Evolutionary conservation across 2,329 filamentous ascomycete genomes (phyloP).

Genomic region (Talaromyces sp.): DNA sequence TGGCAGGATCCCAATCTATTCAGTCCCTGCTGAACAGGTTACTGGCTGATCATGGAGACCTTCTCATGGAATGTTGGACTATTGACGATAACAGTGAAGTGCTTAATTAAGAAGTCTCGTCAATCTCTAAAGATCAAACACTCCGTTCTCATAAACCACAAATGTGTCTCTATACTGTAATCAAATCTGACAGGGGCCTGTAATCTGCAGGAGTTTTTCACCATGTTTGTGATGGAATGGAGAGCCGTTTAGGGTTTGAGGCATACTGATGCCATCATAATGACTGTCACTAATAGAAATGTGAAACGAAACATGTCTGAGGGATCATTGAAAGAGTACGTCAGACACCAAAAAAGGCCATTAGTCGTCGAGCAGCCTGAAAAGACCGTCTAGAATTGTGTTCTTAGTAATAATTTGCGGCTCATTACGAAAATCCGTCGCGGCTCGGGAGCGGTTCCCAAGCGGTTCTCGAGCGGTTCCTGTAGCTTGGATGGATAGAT

Average conservation of each 20-base stretch:
- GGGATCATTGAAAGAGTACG: background rate
- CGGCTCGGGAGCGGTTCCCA: background rate
- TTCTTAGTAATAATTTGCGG: background rate
- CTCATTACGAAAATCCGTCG: background rate
- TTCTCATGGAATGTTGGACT: slow-evolving; percentile 2
- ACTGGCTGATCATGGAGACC: background rate
- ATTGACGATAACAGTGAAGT: background rate
- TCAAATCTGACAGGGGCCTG: background rate
- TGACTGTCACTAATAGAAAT: background rate
- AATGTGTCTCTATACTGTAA: background rate
- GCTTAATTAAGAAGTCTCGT: background rate
- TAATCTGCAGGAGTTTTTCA: background rate
- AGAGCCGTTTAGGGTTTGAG: background rate
- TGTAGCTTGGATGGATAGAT: too few relatives aligned
- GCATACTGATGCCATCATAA: background rate
- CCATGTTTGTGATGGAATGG: background rate
- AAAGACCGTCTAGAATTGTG: background rate
- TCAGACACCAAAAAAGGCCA: background rate
- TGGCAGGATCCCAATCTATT: background rate
- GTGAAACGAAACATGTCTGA: background rate
- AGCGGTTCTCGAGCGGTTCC: background rate
- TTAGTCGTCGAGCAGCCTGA: background rate
- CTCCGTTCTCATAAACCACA: background rate
- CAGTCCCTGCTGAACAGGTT: background rate
- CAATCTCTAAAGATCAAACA: background rate